Base-by-base conservation (phyloP, 345 rosid genomes). In the Gossypioides kirkii region DNA sequence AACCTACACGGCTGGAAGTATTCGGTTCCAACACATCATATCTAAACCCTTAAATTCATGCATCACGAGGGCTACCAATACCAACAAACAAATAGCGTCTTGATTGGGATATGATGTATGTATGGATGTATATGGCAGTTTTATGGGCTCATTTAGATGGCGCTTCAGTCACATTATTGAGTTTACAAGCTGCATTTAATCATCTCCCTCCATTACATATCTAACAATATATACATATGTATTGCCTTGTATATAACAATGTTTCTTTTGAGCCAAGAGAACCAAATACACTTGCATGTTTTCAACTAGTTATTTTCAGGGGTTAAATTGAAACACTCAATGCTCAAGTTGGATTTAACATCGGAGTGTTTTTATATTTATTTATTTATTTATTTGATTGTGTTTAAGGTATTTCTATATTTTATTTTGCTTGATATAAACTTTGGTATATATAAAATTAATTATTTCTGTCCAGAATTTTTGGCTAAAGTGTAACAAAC, bases 131-230 rank as follows among this genome's bases (percentile, higher is more conserved):
- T 32, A 32, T 32, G 38, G 7, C 38, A 32, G 5, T 32, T 32
- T 32, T 32, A 32, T 32, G 38, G 55, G 82, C 87, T 85, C 84
- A 61, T 64, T 56, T 67, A 4, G 86, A 85, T 86, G 89, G 89
- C 88, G 85, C 90, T 68, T 69, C 83, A 77, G 89, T 87, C 90
- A 84, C 88, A 80, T 69, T 67, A 63, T 56, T 70, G 87, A 77
- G 88, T 75, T 81, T 25, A 25, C 11, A 14, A 32, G 69, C 52
- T 69, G 36, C 65, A n/a, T 32, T 5, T 32, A 18, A 22, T 11
- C 14, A 23, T 76, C 74, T 62, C 80, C 43, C 20, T 73, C 70
- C 55, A 17, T 2, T 68, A 45, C 45, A 60, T 6, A 14, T 5
- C 16, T 60, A 26, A 1, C 6, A 2, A 61, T 36, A 62, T 36